phyloP scores from a whole-genome alignment of 306 rosid genomes.

The Alnus glutinosa region DNA sequence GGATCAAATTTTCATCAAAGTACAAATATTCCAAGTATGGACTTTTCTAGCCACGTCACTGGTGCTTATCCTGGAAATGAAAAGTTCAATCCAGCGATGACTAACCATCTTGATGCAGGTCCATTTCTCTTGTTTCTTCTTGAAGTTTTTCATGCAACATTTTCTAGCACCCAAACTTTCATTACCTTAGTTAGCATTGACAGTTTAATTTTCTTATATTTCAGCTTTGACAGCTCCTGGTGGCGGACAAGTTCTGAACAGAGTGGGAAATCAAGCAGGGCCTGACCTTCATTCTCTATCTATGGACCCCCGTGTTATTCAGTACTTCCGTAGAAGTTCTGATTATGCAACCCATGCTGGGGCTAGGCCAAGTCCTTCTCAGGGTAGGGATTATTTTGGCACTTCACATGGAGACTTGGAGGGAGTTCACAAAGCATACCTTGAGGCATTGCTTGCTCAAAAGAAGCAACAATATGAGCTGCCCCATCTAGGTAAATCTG shows the following conservation, averaged over 20 bases:
- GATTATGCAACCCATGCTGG: conserved; percentile 50
- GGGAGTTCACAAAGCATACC: conserved; percentile 69
- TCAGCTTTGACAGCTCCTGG: conserved; percentile 47
- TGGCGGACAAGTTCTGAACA: conserved; percentile 46
- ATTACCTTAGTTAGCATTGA: conserved; percentile 19
- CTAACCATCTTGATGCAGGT: conserved; percentile 62
- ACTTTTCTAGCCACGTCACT: conserved; percentile 46
- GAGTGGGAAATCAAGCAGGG: conserved; percentile 46
- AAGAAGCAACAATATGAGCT: conserved; percentile 75
- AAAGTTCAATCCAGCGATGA: conserved; percentile 42
- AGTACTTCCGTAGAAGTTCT: conserved; percentile 59
- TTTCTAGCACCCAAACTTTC: neutral
- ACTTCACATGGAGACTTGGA: conserved; percentile 64
- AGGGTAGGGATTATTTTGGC: conserved; percentile 51
- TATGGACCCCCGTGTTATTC: conserved; percentile 51
- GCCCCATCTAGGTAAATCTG: conserved; percentile 66
- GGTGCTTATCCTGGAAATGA: conserved; percentile 52
- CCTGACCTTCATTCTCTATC: conserved; percentile 48
- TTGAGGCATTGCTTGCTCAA: conserved; percentile 72
- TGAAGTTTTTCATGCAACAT: neutral
- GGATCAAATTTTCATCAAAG: conserved; percentile 36
- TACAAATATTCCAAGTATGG: conserved; percentile 44
- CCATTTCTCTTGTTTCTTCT: conserved; percentile 20
- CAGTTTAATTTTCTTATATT: conserved; percentile 17
- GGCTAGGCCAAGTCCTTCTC: conserved; percentile 51